Evolutionary conservation across 345 rosid species (phyloP).

Genomic region (Eucalyptus curtisii): DNA sequence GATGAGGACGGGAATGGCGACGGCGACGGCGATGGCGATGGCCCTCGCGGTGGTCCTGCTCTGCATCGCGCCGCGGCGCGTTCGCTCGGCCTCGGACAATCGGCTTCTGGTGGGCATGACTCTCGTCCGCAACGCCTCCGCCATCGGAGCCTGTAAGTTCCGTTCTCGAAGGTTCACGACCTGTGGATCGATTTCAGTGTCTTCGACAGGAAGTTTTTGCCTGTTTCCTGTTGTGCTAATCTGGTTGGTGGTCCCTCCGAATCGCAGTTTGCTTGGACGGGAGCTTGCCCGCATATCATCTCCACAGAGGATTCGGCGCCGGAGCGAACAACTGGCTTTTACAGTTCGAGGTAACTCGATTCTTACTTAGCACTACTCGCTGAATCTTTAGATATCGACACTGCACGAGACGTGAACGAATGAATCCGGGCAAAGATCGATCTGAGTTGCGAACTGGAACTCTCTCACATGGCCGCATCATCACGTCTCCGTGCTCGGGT

Average conservation of each 20-base stretch:
- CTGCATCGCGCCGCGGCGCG: neutral
- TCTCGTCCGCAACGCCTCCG: slow-evolving; percentile 48
- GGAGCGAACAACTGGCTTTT: slow-evolving; percentile 77
- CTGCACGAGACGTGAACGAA: neutral
- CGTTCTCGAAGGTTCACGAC: neutral
- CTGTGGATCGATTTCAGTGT: neutral
- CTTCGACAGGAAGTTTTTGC: neutral
- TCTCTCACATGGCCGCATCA: neutral
- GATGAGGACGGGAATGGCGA: neutral
- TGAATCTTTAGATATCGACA: neutral
- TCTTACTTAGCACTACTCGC: neutral
- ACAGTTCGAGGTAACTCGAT: slow-evolving; percentile 68
- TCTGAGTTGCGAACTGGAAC: neutral
- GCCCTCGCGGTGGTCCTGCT: slow-evolving; percentile 4
- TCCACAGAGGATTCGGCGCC: slow-evolving; percentile 71
- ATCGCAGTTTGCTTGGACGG: slow-evolving; percentile 82
- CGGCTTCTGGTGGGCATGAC: slow-evolving; percentile 60
- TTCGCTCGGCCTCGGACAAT: slow-evolving; percentile 10
- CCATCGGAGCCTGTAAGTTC: slow-evolving; percentile 55
- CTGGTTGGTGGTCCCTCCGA: neutral
- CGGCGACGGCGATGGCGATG: neutral
- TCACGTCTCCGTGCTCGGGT: neutral
- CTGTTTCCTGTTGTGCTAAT: neutral
- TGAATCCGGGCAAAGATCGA: neutral
- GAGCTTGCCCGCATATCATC: slow-evolving; percentile 86